Evolutionary conservation across 2,329 filamentous ascomycete species (phyloP).

Genomic region (Tolypocladium guangdongense): DNA sequence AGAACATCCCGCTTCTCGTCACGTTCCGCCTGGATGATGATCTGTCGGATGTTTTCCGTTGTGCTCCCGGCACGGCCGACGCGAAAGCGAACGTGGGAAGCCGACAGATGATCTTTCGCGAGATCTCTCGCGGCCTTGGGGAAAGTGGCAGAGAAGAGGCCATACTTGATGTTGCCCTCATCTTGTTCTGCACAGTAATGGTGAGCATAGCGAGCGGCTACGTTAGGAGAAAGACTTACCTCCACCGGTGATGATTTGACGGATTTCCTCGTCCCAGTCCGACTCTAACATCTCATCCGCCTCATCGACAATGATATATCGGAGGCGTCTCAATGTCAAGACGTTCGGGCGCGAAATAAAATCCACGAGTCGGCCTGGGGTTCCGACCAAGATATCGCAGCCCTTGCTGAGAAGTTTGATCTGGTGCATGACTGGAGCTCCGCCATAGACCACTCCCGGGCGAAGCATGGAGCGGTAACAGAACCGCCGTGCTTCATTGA

Average conservation of each 20-base stretch:
- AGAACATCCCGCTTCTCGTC: slow-evolving; percentile 59
- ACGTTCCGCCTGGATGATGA: slow-evolving; percentile 56
- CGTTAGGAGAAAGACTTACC: slow-evolving; percentile 41
- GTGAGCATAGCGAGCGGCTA: background rate
- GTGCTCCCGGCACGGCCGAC: slow-evolving; percentile 81
- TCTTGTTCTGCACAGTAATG: slow-evolving; percentile 50
- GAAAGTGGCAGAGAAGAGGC: slow-evolving; percentile 95
- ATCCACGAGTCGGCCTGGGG: slow-evolving; percentile 76
- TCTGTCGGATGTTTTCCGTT: slow-evolving; percentile 73
- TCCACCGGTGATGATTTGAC: slow-evolving; percentile 66
- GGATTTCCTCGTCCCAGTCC: slow-evolving; percentile 70
- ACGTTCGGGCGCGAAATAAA: slow-evolving; percentile 64
- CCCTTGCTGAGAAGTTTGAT: slow-evolving; percentile 64
- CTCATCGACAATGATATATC: slow-evolving; percentile 80
- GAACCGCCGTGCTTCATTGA: slow-evolving; percentile 83
- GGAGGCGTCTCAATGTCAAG: slow-evolving; percentile 64
- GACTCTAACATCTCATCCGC: slow-evolving; percentile 81
- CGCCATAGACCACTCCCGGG: slow-evolving; percentile 82
- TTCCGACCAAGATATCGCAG: slow-evolving; percentile 81
- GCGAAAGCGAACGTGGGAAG: slow-evolving; percentile 67
- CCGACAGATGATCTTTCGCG: slow-evolving; percentile 63
- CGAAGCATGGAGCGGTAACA: slow-evolving; percentile 94
- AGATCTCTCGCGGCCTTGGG: slow-evolving; percentile 67
- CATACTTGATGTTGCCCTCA: slow-evolving; percentile 54
- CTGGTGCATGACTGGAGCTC: slow-evolving; percentile 61